Evolutionary conservation across 2,329 filamentous ascomycete genomes (phyloP), one percentile per base, ranked within the genome.

Genomic region (Phyllosticta citribraziliensis): DNA sequence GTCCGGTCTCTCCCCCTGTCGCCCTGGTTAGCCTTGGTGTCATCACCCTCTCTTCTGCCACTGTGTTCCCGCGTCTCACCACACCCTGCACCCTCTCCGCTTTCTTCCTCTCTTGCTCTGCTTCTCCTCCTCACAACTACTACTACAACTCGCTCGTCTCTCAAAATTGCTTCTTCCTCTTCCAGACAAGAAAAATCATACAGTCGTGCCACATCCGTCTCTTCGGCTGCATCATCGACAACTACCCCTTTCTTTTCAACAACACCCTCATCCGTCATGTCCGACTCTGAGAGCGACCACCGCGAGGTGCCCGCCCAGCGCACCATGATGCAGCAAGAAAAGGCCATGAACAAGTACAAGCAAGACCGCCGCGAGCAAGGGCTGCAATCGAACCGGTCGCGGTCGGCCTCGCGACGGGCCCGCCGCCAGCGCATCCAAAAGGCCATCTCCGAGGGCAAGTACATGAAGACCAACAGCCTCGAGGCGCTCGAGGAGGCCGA

Each of bases 401-500:
- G 78, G 33, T 79, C 76, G 5, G 69, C 72, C 3, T 80, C 78
- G 11, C 76, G 78, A 24, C 73, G 77, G 40, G 77, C 74, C 64
- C 77, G 78, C 22, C 75, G 78, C 53, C 70, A 76, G 62, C 76
- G 78, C 35, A 75, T 80, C 61, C 69, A 76, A 64, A 70, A 79
- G 66, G 75, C 68, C 61, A 70, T 75, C 51, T 69, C 75, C 52
- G 76, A 79, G 24, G 78, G 78, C 66, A 80, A 80, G 68, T 77
- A 79, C 74, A 80, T 80, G 78, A 76, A 78, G 70, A 80, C 78
- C 9, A 72, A 72, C 9, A 75, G 74, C 6, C 71, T 80, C 2
- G 77, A 79, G 63, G 78, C 76, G 4, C 72, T 80, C 60, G 78
- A 80, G 64, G 78, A 79, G 69, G 79, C 78, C 59, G 79, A 80